A percentile compares a stretch with the other conserved stretches of the same genome.
Evolutionary conservation across 2,329 filamentous ascomycete genomes (phyloP).

Genomic region (Neonectria punicea): DNA sequence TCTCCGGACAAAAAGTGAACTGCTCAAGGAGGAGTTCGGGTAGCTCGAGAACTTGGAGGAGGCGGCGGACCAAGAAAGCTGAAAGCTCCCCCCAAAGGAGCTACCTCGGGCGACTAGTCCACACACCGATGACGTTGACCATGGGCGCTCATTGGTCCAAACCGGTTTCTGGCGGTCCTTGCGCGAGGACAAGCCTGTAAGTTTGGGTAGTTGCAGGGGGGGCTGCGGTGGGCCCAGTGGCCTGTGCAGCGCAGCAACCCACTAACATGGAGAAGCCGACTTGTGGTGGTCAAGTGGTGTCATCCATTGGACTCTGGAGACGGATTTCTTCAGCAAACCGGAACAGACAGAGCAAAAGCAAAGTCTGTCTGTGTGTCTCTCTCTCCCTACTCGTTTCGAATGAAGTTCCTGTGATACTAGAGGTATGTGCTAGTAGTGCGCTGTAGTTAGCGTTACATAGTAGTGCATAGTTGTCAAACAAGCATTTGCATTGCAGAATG

Average conservation of each 20-base stretch:
- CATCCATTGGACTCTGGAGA: background rate
- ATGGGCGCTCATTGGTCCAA: background rate
- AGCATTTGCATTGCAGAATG: too few species aligned
- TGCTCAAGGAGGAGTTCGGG: background rate
- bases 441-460: background rate
- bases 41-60: background rate
- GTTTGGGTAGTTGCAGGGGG: background rate
- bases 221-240: background rate
- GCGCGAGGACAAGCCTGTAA: background rate
- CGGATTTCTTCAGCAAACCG: background rate
- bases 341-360: background rate
- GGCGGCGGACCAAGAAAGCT: slow-evolving; percentile 1
- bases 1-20: background rate
- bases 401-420: too few species aligned
- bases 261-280: background rate
- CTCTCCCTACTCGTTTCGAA: background rate
- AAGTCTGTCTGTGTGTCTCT: too few species aligned
- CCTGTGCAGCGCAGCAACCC: background rate
- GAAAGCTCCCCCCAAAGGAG: slow-evolving; percentile 8
- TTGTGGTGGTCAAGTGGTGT: background rate
- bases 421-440: background rate
- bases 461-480: background rate
- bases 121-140: slow-evolving; percentile 1
- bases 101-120: slow-evolving; percentile 1
- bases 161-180: background rate